These are phyloP conservation scores for Zygosaccharomyces sapae DNA, from an alignment of 1,139 yeast genomes.

Conservation along the genomic window DNA sequence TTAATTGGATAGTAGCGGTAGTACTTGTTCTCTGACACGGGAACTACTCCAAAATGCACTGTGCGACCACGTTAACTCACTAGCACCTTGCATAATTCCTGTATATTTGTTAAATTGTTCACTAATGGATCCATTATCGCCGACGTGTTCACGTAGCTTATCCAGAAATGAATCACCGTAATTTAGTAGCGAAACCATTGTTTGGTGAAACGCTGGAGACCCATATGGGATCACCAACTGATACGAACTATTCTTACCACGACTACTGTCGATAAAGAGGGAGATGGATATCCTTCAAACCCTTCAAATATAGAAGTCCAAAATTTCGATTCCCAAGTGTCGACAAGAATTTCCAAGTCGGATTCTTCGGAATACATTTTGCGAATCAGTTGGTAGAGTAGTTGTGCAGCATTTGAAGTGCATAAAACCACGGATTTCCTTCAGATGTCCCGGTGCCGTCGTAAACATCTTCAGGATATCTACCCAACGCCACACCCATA, in stretches of 20 bases:
- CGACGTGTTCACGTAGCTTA: conserved; percentile 68
- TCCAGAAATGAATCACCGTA: conserved; percentile 77
- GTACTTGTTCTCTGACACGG: conserved; percentile 48
- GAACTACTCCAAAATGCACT: conserved; percentile 71
- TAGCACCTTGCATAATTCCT: conserved; percentile 88
- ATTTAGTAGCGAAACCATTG: conserved; percentile 45
- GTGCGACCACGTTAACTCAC: conserved; percentile 86
- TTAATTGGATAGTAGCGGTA: conserved; percentile 3
- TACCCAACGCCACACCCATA: conserved; percentile 72
- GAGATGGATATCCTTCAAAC: conserved; percentile 6
- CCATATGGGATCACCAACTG: conserved; percentile 41
- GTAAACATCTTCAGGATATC: conserved; percentile 91
- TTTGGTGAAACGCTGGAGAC: conserved; percentile 44
- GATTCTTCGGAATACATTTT: conserved; percentile 35
- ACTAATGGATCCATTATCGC: conserved; percentile 69
- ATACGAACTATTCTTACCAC: conserved; percentile 12
- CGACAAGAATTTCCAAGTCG: conserved; percentile 35
- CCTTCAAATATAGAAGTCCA: conserved; percentile 28
- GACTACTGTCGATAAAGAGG: neutral
- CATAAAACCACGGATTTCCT: conserved; percentile 97
- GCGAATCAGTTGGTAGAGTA: conserved; percentile 40
- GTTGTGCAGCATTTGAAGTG: conserved; percentile 68
- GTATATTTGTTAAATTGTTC: conserved; percentile 80
- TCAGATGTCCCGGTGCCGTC: conserved; percentile 72
- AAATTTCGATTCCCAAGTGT: conserved; percentile 21